Base-by-base conservation (phyloP, 176 grass and related monocot species). In the Triticum timopheevii region DNA sequence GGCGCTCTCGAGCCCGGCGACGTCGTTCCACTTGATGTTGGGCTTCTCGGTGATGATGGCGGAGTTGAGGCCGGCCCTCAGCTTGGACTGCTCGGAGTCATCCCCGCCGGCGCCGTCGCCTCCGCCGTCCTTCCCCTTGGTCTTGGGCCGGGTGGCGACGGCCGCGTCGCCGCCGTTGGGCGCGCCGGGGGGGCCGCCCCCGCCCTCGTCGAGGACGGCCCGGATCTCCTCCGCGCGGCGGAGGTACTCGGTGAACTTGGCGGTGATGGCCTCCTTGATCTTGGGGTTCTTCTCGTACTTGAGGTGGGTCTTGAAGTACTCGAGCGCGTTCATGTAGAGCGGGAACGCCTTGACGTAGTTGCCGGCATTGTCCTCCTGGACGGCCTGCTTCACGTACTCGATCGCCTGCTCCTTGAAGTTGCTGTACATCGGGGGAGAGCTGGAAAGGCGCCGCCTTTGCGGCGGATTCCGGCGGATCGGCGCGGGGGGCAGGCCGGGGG, bases 351-450 rank as follows among this genome's bases (percentile, higher is more conserved):
- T 99, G 63, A 97, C 89, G 35, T 99, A 99, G 85, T 99, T 99
- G 19, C 94, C 94, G 12, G 94, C 94, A 95, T 99, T 99, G 89
- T 99, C 94, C 90, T 99, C 97, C 79, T 92, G 92, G 61, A 99
- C 94, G 36, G 94, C 97, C 85, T 94, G 94, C 85, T 89, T 99
- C 80, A 99, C 97, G 80, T 94, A 97, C 90, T 97, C 94, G 92
- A 99, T 99, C 90, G 97, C 97, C 94, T 99, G 94, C 90, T 99
- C 97, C 85, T 99, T 99, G 97, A 99, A 99, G 81, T 99, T 99
- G 90, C 94, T 99, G 90, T 97, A 97, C 97, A 99, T 99, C 82
- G 45, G 68, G 65, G 54, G 54, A 59, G 54, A 59, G 54, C 54
- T 3, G 35, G 40, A 68, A 86, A 62, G 90, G 73, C 65, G 82